A percentile compares a stretch with the other conserved stretches of the same genome.
These are phyloP conservation scores for Vigna trinervia DNA, from an alignment of 306 rosid genomes.

Conservation along the genomic window DNA sequence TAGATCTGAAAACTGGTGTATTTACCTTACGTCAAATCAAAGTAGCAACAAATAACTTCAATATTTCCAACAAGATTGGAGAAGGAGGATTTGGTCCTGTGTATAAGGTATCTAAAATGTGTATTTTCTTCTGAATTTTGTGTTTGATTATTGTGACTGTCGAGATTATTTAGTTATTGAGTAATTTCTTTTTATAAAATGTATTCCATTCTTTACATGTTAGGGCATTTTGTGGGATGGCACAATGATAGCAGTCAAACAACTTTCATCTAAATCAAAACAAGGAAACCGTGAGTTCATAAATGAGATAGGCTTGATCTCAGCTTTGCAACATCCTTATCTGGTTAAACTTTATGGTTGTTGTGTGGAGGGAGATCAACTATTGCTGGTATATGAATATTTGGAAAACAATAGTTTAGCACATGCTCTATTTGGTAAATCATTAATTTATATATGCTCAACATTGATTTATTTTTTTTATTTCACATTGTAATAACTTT, in stretches of 20 bases:
- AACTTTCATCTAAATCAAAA: conserved; percentile 72
- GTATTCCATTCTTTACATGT: not conserved
- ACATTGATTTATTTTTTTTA: not conserved
- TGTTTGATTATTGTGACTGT: not conserved
- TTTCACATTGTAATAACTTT: not conserved
- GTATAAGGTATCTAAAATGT: conserved; percentile 52
- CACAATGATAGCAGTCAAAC: conserved; percentile 66
- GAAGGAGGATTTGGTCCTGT: conserved; percentile 79
- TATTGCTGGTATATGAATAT: conserved; percentile 58
- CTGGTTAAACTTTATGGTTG: conserved; percentile 50
- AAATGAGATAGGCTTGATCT: conserved; percentile 77
- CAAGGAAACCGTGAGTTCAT: conserved; percentile 83
- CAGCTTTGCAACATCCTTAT: conserved; percentile 61
- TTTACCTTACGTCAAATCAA: conserved; percentile 61
- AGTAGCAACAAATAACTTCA: conserved; percentile 65
- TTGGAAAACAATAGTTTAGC: conserved; percentile 67
- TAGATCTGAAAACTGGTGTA: conserved; percentile 49
- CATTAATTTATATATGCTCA: not conserved
- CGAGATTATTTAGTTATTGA: not conserved
- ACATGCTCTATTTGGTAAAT: conserved; percentile 56
- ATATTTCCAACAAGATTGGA: conserved; percentile 58
- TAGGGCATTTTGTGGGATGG: conserved; percentile 58
- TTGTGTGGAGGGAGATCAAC: conserved; percentile 55
- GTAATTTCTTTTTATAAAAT: not conserved
- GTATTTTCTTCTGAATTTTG: too few relatives aligned